Evolutionary conservation across 129 eudicot genomes (phyloP), one percentile per base, ranked within the genome.

Genomic region (Solidago caesia): DNA sequence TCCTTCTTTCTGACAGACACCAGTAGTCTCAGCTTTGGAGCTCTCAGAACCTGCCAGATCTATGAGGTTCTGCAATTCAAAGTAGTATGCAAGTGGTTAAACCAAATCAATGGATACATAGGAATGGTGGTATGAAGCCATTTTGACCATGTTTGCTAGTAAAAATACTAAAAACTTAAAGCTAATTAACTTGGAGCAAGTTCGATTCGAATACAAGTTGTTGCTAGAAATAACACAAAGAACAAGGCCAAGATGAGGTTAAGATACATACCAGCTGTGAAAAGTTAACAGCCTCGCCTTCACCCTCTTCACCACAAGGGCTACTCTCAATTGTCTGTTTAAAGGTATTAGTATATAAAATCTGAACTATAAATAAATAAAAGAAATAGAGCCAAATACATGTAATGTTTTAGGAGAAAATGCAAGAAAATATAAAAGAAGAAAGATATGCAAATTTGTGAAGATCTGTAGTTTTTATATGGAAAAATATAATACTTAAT

Each of bases 21-120:
- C 94, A 45, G 84, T 84, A 57, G 99, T 94, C 81, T 87, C 99
- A 45, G 87, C 97, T 89, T 82, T 91, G 53, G 99, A 94, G 89
- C 99, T 94, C 83, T 94, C 99, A 64, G 99, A 94, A 85, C 99
- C 99, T 66, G 99, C 99, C 89, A 91, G 88, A 80, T 94, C 99
- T 82, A 94, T 91, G 59, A 94, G 91, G 81, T 94, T 89, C 99
- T 94, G 96, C 96, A 87, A 70, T 51, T 81, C 63, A 70, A 83
- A 82, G 63, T 62, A 15, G 71, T 72, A 61, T 76, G 44, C 48
- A 75, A 71, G 60, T 64, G 48, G 75, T 64, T 51, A 39, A 63
- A 79, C 62, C n/a, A 45, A 43, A 70, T 49, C 33, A 74, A 70
- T 33, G 13, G 44, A 56, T 59, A 73, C 67, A 64, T 52, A 39